Base-by-base conservation (phyloP, 345 rosid species). In the Streptanthus diversifolius region DNA sequence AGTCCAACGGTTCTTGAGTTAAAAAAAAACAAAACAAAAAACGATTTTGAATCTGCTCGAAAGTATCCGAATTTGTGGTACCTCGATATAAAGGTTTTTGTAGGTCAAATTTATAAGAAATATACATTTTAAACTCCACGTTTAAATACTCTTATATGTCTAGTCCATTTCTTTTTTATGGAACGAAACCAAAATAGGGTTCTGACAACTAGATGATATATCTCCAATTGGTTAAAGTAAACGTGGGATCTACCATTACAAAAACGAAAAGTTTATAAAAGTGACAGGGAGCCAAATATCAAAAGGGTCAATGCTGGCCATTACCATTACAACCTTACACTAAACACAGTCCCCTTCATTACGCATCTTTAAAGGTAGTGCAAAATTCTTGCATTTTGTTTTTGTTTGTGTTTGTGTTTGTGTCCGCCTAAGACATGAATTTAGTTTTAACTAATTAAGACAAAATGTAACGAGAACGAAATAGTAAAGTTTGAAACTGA, bases 281-380 rank as follows among this genome's bases (percentile, higher is more conserved):
- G 49, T 70, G 59, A 60, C 51, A 36, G 37, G 49, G 51, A 25
- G 40, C 15, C 40, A 48, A 35, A 47, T 47, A 14, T 35, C 8
- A 35, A 58, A 70, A 70, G 67, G 11, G 29, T 70, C 67, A 71
- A 59, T 71, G 68, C 29, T 17, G 59, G 59, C 60, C 75, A 71
- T 36, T 49, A 71, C 74, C 39, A 59, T 59, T 59, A 71, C 68
- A 53, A 61, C 12, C 19, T 60, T 51, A 27, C 48, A 59, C 51
- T 48, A 36, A 71, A 36, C 59, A 70, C 58, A 71, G 30, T 48
- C 45, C 60, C 59, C 67, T 27, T 60, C 51, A 60, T 71, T 27
- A 60, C 59, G 30, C 21, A 25, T 48, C 40, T 53, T 29, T 67
- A 39, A 39, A 53, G 52, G 27, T 52, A 66, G 61, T 27, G 49